These are phyloP conservation scores for Guadua angustifolia DNA, from an alignment of 176 grass and related monocot species.

Conservation along the genomic window DNA sequence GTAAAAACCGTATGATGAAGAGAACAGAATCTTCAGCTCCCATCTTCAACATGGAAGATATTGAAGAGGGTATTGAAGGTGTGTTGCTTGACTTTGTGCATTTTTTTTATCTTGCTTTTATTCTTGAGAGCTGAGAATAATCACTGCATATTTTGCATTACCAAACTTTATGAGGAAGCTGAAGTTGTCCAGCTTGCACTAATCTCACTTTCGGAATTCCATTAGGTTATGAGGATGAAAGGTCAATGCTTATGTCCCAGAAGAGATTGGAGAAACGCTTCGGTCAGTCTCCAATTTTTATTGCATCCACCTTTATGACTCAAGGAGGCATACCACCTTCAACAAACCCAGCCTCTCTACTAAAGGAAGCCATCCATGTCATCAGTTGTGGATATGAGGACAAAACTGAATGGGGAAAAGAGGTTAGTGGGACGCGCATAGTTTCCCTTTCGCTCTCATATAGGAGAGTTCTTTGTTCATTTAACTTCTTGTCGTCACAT, in stretches of 20 bases:
- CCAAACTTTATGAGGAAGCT: conserved; percentile 10
- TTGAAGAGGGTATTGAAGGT: conserved; percentile 99
- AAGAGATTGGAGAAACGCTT: conserved; percentile 96
- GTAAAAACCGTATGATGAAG: conserved; percentile 89
- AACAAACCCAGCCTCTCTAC: conserved; percentile 84
- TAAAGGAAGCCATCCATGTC: conserved; percentile 98
- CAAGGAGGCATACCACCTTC: conserved; percentile 92
- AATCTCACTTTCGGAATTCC: conserved; percentile 36
- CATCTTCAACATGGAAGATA: conserved; percentile 99
- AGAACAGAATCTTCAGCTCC: conserved; percentile 97
- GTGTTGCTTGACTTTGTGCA: conserved; percentile 15
- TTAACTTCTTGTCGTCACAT: not conserved
- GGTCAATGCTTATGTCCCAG: conserved; percentile 91
- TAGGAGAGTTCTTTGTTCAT: conserved; percentile 3
- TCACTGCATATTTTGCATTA: not conserved
- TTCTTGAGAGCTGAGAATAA: not conserved
- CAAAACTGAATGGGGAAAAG: conserved; percentile 99
- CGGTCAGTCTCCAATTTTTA: conserved; percentile 97
- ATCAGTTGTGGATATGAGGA: conserved; percentile 98
- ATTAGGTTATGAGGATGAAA: conserved; percentile 95
- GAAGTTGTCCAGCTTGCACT: conserved; percentile 25
- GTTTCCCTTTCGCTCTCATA: conserved; percentile 3
- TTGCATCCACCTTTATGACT: conserved; percentile 90
- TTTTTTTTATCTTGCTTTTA: conserved; percentile 25
- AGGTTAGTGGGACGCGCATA: conserved; percentile 62